These are phyloP conservation scores for Scutellaria barbata DNA, from an alignment of 257 asterid species.

Conservation along the genomic window DNA sequence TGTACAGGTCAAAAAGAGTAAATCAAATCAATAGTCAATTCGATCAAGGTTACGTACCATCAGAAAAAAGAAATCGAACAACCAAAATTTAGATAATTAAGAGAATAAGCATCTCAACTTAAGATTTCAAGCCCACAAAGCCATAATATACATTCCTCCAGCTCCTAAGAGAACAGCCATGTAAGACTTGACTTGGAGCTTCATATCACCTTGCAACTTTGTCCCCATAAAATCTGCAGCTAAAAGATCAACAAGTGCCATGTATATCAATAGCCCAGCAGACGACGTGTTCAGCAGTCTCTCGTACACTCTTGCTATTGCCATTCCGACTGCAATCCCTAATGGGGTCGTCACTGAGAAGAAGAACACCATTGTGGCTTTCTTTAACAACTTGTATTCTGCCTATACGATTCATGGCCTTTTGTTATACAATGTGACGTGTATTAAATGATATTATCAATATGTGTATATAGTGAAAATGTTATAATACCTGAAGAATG, in stretches of 20 bases:
- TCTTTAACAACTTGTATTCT: conserved; percentile 46
- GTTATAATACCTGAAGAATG: conserved; percentile 47
- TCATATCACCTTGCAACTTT: conserved; percentile 51
- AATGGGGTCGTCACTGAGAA: conserved; percentile 61
- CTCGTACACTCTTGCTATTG: conserved; percentile 44
- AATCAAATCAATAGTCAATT: too few species aligned
- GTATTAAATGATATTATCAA: too few species aligned
- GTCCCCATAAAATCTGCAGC: conserved; percentile 65
- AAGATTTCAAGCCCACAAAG: conserved; percentile 49
- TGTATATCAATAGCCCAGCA: conserved; percentile 57
- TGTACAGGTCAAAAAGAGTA: too few species aligned
- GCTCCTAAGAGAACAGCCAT: conserved; percentile 55
- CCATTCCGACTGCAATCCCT: conserved; percentile 63
- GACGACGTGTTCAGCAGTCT: conserved; percentile 61
- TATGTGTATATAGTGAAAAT: too few species aligned
- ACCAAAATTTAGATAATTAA: not conserved
- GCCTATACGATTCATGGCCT: conserved; percentile 37
- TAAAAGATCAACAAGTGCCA: conserved; percentile 68
- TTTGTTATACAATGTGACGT: too few species aligned
- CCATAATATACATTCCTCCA: conserved; percentile 73
- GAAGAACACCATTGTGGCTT: conserved; percentile 58
- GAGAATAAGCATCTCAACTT: not conserved
- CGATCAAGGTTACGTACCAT: not conserved
- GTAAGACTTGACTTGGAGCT: conserved; percentile 48
- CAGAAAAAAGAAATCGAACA: not conserved